phyloP scores from a whole-genome alignment of 306 rosid genomes.

The Gleditsia sinensis region DNA sequence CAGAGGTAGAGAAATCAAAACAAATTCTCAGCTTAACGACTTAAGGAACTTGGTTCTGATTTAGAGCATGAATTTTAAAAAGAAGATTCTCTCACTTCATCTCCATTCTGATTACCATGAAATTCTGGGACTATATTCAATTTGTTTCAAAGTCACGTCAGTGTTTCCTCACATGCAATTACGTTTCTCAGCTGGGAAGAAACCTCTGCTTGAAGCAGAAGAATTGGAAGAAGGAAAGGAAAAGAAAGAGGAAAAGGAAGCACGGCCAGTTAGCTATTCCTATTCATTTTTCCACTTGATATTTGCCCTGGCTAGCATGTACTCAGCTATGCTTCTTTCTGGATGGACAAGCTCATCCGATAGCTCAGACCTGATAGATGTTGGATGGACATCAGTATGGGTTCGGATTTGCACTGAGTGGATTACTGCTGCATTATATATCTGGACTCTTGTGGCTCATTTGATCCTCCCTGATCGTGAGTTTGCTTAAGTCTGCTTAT shows the following conservation, averaged over 20 bases:
- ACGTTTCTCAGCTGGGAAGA: slow-evolving; percentile 49
- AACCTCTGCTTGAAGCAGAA: slow-evolving; percentile 71
- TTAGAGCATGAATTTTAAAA: background rate
- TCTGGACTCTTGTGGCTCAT: slow-evolving; percentile 88
- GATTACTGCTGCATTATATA: slow-evolving; percentile 78
- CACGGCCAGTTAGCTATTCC: slow-evolving; percentile 74
- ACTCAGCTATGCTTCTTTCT: slow-evolving; percentile 95
- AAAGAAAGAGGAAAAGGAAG: slow-evolving; percentile 65
- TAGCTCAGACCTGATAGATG: slow-evolving; percentile 81
- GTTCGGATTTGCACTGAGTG: slow-evolving; percentile 88
- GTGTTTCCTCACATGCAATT: background rate
- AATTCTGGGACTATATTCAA: background rate
- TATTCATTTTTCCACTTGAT: slow-evolving; percentile 92
- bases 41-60: background rate
- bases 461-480: slow-evolving; percentile 72
- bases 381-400: slow-evolving; percentile 99
- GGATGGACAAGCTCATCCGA: slow-evolving; percentile 85
- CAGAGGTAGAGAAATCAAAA: background rate
- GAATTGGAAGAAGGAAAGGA: slow-evolving; percentile 77
- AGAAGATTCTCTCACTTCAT: background rate
- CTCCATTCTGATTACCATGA: background rate
- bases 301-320: slow-evolving; percentile 95
- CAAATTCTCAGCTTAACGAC: background rate
- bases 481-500: slow-evolving; percentile 51
- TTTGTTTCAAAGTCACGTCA: background rate